Evolutionary conservation across 331 rosid genomes (phyloP), one percentile per base, ranked within the genome.

Genomic region (Pyrus hybrid): DNA sequence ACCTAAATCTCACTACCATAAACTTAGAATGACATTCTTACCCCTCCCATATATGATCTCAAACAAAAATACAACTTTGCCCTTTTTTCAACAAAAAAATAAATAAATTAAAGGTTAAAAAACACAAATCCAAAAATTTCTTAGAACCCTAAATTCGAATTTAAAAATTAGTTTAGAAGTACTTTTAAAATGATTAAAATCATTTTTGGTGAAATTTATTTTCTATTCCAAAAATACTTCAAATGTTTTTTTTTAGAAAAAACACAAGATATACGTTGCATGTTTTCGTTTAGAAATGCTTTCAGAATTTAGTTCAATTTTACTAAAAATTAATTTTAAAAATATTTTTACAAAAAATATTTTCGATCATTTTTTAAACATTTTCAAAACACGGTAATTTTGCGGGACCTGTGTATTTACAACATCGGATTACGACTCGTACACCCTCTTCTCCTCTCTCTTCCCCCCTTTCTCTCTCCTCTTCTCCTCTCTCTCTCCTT

Each of bases 391-490:
- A 8, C 11, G 10, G 11, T 2, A 43, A 14, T 17, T 71, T 58
- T 64, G 45, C 4, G 18, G 8, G 65, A 22, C 18, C 45, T 6
- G 64, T 58, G 30, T 49, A 51, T 29, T 68, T 61, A 63, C 47
- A 41, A 43, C 21, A 70, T 57, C 49, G 76, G 63, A 56, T 51
- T 51, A 37, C 57, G 35, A 81, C 56, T 77, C 76, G 64, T 63
- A 13, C n/a, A 25, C 13, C 47, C 26, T 56, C 60, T 49, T 32
- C 47, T 18, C 49, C 56, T 30, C 20, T 13, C 4, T 22, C 13
- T 29, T n/a, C 66, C 25, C 56, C 8, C 25, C 49, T 10, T 25
- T 74, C 80, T 75, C 66, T 45, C 33, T 73, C 77, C 57, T 54
- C 79, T 53, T 4, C 3, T n/a, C 1, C 1, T 1, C 30, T 53